Conservation (phyloP, 1,284 basidiomycete species). For the Singerocomus inundabilis region DNA sequence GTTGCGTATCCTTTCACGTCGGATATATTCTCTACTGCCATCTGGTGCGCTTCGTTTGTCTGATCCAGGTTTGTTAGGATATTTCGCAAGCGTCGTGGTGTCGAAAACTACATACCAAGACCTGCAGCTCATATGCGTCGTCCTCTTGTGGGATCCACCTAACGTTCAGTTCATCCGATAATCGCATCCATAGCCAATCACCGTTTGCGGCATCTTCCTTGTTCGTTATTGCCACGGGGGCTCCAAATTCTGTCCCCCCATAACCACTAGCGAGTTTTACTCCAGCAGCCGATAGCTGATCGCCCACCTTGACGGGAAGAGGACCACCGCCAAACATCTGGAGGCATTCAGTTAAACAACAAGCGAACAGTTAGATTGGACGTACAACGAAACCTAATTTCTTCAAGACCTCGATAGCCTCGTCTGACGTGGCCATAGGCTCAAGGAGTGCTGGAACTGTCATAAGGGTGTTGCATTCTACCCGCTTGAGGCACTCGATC, state of each 20-base stretch:
- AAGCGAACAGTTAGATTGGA: not conserved
- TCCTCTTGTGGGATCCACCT: constrained; percentile 4
- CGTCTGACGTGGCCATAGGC: not conserved
- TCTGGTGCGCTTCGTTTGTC: not conserved
- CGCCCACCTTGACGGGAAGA: constrained; percentile 1
- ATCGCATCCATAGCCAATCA: constrained; percentile 3
- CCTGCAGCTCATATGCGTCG: constrained; percentile 5
- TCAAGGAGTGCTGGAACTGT: not conserved
- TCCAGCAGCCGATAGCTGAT: constrained; percentile 1
- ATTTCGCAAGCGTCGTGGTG: constrained; percentile 1
- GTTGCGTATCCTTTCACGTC: constrained; percentile 3
- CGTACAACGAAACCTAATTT: constrained; percentile 6
- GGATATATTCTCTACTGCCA: not conserved
- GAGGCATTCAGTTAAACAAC: not conserved
- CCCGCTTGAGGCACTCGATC: not conserved
- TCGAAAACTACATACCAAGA: not conserved
- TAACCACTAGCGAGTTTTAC: constrained; percentile 2
- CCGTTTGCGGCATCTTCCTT: constrained; percentile 1
- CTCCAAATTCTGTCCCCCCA: constrained; percentile 8
- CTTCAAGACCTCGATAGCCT: not conserved
- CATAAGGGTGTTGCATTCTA: not conserved
- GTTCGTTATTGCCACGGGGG: not conserved
- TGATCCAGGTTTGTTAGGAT: not conserved
- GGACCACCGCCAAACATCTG: constrained; percentile 9
- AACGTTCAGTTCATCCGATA: not conserved